Evolutionary conservation across 768 basidiomycete species (phyloP), one percentile per base, ranked within the genome.

Genomic region (Calocera viscosa): DNA sequence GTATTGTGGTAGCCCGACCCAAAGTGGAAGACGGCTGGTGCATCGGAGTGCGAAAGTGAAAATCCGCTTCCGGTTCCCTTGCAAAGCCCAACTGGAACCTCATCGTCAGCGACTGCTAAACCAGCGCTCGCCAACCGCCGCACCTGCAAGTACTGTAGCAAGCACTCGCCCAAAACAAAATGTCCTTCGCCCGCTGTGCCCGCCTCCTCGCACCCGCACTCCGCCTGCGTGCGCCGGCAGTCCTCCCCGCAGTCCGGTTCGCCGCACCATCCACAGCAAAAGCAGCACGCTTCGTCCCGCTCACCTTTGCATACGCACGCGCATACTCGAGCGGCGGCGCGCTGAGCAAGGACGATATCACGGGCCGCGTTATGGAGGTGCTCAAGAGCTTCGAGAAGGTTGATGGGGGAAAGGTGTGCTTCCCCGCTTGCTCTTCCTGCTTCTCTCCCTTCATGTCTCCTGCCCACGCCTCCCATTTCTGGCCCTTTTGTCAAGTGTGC

Each of bases 351-450:
- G 83, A 86, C 49, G 80, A 80, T 71, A 89, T 96, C 73, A 81
- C 87, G 74, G 75, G 80, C 72, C 85, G 93, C 71, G 84, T 96
- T 64, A 74, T 91, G 67, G 89, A 92, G 68, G 87, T 93, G 60
- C 77, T 96, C 75, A 89, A 89, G 80, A 84, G 85, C 24, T 94
- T 92, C 76, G 93, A 94, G 77, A 93, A 93, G 79, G 89, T 94
- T 65, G 83, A 91, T 76, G 78, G 80, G 19, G 76, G 80, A 49
- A 93, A 93, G 81, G 92, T 82, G 69, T 60, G 78, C 85, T 11
- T 35, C 19, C 5, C 1, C 8, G 19, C 2, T 12, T n/a, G n/a
- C n/a, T n/a, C n/a, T n/a, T n/a, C n/a, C n/a, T n/a, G n/a, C n/a
- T n/a, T n/a, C n/a, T n/a, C n/a, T n/a, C n/a, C n/a, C n/a, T n/a